Conservation (phyloP, 177 flowering plant genomes). For the Vitis hybrid region DNA sequence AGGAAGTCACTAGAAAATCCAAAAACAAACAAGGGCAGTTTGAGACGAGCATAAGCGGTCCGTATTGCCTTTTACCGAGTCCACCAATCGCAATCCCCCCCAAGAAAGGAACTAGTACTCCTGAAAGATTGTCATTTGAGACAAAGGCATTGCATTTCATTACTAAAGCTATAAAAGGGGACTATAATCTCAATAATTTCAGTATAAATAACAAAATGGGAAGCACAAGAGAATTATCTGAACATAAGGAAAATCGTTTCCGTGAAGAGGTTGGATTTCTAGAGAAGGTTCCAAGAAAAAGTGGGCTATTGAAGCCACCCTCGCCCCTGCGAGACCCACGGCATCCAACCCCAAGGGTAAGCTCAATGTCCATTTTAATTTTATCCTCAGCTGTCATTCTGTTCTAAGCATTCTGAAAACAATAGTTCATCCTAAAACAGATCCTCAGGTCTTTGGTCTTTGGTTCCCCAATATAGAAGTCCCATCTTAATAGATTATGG, state of each 20-base stretch:
- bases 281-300: slow-evolving; percentile 38
- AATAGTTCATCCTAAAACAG: no score
- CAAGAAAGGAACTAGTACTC: slow-evolving; percentile 6
- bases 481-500: no score
- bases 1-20: slow-evolving; percentile 32
- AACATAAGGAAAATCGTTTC: slow-evolving; percentile 40
- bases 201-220: slow-evolving; percentile 32
- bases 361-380: background rate
- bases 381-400: background rate
- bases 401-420: no score
- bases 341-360: slow-evolving; percentile 56
- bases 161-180: slow-evolving; percentile 89
- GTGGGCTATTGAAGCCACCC: slow-evolving; percentile 40
- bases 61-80: slow-evolving; percentile 2
- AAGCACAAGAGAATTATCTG: slow-evolving; percentile 15
- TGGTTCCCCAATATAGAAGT: no score
- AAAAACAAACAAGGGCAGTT: slow-evolving; percentile 35
- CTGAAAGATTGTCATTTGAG: slow-evolving; percentile 47
- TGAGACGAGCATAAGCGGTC: slow-evolving; percentile 9
- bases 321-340: slow-evolving; percentile 52
- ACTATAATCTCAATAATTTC: slow-evolving; percentile 45
- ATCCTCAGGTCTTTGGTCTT: no score
- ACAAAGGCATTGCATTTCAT: slow-evolving; percentile 77
- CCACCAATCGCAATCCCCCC: slow-evolving; percentile 18
- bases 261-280: slow-evolving; percentile 28